Conservation (phyloP, 768 basidiomycete genomes). For the Lyophyllum decastes region DNA sequence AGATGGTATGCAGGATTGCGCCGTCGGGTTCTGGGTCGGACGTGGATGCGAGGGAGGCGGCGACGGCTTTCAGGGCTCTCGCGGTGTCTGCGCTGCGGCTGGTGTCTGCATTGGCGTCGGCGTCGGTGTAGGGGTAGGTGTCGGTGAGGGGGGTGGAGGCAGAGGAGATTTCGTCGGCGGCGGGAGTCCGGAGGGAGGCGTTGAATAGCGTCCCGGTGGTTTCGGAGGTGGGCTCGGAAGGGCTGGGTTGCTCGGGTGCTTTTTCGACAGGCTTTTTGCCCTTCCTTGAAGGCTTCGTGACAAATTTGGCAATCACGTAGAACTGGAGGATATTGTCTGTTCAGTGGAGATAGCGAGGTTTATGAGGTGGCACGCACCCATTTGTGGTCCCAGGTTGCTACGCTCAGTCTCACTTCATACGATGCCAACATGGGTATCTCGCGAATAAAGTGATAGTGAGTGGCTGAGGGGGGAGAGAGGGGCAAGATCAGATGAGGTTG, state of each 20-base stretch:
- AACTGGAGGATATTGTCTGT: conserved; percentile 41
- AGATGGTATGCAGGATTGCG: conserved; percentile 59
- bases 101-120: neutral
- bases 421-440: conserved; percentile 66
- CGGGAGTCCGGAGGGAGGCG: conserved; percentile 37
- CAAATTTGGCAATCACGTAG: conserved; percentile 65
- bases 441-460: conserved; percentile 67
- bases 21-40: conserved; percentile 51
- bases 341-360: neutral
- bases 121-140: neutral
- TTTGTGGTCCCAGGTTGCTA: conserved; percentile 76
- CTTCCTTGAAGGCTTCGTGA: conserved; percentile 51
- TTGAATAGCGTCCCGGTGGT: conserved; percentile 18
- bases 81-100: conserved; percentile 21
- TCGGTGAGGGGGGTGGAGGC: conserved; percentile 16
- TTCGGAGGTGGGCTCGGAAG: neutral
- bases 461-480: conserved; percentile 45
- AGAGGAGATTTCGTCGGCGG: conserved; percentile 26
- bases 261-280: conserved; percentile 15
- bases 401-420: conserved; percentile 60
- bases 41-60: conserved; percentile 29
- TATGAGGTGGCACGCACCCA: conserved; percentile 43
- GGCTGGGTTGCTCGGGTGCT: conserved; percentile 10
- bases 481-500: neutral
- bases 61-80: conserved; percentile 32